Conservation (phyloP, 305 asterid species). For the Fraxinus floribunda region DNA sequence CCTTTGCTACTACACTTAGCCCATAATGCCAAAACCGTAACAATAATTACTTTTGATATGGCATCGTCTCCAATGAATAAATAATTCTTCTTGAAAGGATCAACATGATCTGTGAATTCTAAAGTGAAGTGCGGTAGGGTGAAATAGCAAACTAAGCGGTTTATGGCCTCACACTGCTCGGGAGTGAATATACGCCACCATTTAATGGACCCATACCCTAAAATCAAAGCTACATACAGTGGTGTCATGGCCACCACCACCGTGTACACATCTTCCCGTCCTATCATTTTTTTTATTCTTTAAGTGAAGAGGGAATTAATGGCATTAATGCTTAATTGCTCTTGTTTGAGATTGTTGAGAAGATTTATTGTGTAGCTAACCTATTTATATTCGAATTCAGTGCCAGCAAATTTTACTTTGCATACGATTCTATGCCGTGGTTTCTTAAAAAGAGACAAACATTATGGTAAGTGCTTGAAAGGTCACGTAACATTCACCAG, state of each 20-base stretch:
- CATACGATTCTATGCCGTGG: not conserved
- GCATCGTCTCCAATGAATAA: conserved; percentile 48
- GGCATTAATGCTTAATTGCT: not conserved
- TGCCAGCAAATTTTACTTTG: not conserved
- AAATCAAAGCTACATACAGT: conserved; percentile 41
- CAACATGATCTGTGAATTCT: conserved; percentile 51
- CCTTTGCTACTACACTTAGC: conserved; percentile 40
- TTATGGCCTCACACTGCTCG: conserved; percentile 55
- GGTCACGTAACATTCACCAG: not conserved
- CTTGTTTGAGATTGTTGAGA: not conserved
- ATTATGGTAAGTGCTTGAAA: not conserved
- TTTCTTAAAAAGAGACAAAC: not conserved
- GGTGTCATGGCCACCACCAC: conserved; percentile 53
- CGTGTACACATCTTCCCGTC: conserved; percentile 46
- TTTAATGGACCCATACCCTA: conserved; percentile 54
- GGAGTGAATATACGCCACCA: conserved; percentile 61
- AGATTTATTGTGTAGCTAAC: not conserved
- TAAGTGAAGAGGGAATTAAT: not conserved
- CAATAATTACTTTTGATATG: conserved; percentile 48
- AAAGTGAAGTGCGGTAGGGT: conserved; percentile 53
- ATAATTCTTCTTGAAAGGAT: conserved; percentile 61
- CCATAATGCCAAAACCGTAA: conserved; percentile 37
- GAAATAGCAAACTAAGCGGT: conserved; percentile 47
- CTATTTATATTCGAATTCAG: not conserved
- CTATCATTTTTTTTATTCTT: conserved; percentile 36